phyloP scores from a whole-genome alignment of 768 basidiomycete species.

The Agrocybe chaxingu region DNA sequence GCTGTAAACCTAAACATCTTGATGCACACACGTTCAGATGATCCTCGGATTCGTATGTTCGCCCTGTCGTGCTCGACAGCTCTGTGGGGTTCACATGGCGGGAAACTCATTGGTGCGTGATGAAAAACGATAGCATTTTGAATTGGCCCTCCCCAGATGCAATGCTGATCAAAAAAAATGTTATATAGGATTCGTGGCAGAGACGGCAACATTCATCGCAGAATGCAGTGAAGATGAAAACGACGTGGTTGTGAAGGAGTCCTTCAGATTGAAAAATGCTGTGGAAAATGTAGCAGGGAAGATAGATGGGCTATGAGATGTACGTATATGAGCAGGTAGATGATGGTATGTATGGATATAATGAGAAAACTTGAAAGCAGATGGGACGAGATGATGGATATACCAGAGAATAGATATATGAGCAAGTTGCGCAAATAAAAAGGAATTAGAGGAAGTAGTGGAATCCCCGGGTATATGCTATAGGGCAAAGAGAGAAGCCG shows the following conservation, averaged over 20 bases:
- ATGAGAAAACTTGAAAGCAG: constrained; percentile 7
- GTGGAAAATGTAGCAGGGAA: constrained; percentile 73
- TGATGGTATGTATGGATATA: constrained; percentile 11
- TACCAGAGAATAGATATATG: constrained; percentile 11
- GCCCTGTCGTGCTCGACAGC: constrained; percentile 65
- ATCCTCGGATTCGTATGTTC: constrained; percentile 60
- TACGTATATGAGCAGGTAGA: constrained; percentile 16
- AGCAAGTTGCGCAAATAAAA: constrained; percentile 7
- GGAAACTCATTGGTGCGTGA: constrained; percentile 61
- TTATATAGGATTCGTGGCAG: constrained; percentile 64
- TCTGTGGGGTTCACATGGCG: constrained; percentile 78
- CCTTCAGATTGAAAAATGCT: constrained; percentile 63
- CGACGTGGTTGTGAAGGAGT: constrained; percentile 71
- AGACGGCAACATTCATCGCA: constrained; percentile 82
- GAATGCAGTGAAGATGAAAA: constrained; percentile 90
- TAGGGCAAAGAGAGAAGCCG: background rate
- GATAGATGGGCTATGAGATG: constrained; percentile 41
- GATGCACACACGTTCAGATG: constrained; percentile 88
- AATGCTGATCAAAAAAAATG: background rate
- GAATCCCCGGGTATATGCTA: constrained; percentile 3
- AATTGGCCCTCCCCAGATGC: background rate
- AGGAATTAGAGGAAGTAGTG: constrained; percentile 6
- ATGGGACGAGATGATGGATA: constrained; percentile 8
- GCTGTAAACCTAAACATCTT: constrained; percentile 77
- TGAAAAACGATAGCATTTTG: background rate